Evolutionary conservation across 2,329 filamentous ascomycete species (phyloP), one percentile per base, ranked within the genome.

Genomic region (Seiridium cupressi): DNA sequence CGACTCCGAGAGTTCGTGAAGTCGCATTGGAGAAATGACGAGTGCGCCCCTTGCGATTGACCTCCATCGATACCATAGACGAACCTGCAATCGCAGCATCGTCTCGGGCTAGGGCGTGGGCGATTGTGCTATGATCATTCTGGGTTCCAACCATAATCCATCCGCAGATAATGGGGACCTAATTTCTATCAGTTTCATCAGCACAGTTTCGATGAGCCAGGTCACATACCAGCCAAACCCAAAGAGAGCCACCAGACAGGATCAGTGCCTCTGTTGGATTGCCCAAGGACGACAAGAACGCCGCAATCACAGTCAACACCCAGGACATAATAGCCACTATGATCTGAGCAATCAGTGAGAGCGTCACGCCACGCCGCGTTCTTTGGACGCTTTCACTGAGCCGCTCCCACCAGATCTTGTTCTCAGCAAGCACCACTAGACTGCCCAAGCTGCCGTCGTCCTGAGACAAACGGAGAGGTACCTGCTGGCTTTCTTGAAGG

Each of bases 181-280:
- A 13, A 6, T 11, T 5, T 9, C 5, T 1, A 35, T 42, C 5
- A 55, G 51, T 47, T 18, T 4, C 46, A 44, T 55, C 6, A 60
- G 48, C 3, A 35, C 26, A 48, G 5, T 26, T 4, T 11, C 13
- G 4, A 26, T 9, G 13, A 9, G 58, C 31, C 4, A 40, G 9
- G 13, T 2, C 3, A 10, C 64, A 11, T 60, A 64, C 64, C 31
- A 65, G 64, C 64, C 64, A 65, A 42, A 63, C 60, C 64, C 64
- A 65, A 3, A 65, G 55, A 5, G 61, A 60, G 5, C 64, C 64
- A 0, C 62, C 57, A 9, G 64, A 62, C 58, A 65, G 32, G 11
- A 64, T 60, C 3, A 64, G 44, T 26, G 64, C 64, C 44, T 57
- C 61, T 10, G 60, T 35, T 8, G 63, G 58, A 42, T 62, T 59